These are phyloP conservation scores for Lippia alba DNA, from an alignment of 305 asterid genomes.

Conservation along the genomic window DNA sequence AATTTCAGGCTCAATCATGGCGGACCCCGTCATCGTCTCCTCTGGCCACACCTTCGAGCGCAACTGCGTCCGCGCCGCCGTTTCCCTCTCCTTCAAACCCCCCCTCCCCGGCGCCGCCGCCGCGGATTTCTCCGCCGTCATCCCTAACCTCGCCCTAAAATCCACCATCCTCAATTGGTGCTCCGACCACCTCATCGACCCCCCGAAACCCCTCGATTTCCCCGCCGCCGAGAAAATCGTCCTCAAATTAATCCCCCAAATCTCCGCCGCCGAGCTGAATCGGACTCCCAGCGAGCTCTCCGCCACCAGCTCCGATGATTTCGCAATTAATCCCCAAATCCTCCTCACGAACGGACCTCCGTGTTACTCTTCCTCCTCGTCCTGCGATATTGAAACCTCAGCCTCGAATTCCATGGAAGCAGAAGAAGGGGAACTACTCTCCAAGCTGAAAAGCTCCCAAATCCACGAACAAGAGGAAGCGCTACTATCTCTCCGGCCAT, in stretches of 20 bases:
- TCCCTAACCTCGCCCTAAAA: conserved; percentile 85
- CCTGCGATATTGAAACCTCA: conserved; percentile 56
- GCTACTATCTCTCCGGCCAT: conserved; percentile 53
- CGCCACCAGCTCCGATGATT: conserved; percentile 59
- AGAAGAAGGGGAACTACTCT: conserved; percentile 51
- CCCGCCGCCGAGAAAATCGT: conserved; percentile 65
- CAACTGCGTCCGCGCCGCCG: conserved; percentile 68
- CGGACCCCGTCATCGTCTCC: conserved; percentile 86
- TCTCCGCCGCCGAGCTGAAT: conserved; percentile 35
- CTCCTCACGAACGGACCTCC: conserved; percentile 57
- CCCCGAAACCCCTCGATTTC: conserved; percentile 63
- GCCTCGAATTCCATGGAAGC: conserved; percentile 49
- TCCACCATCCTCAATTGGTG: conserved; percentile 80
- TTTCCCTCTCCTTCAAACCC: conserved; percentile 64
- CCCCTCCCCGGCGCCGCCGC: conserved; percentile 52
- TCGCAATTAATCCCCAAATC: no score
- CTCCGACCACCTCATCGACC: conserved; percentile 46
- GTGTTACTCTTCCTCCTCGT: conserved; percentile 70
- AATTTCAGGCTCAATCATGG: conserved; percentile 73
- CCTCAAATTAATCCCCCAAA: conserved; percentile 36
- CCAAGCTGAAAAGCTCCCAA: conserved; percentile 58
- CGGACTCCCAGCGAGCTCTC: conserved; percentile 56
- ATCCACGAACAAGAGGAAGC: conserved; percentile 80
- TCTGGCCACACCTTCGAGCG: conserved; percentile 96
- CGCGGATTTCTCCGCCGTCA: conserved; percentile 70